Conservation (phyloP, 2,329 filamentous ascomycete species). For the Cordyceps javanica region DNA sequence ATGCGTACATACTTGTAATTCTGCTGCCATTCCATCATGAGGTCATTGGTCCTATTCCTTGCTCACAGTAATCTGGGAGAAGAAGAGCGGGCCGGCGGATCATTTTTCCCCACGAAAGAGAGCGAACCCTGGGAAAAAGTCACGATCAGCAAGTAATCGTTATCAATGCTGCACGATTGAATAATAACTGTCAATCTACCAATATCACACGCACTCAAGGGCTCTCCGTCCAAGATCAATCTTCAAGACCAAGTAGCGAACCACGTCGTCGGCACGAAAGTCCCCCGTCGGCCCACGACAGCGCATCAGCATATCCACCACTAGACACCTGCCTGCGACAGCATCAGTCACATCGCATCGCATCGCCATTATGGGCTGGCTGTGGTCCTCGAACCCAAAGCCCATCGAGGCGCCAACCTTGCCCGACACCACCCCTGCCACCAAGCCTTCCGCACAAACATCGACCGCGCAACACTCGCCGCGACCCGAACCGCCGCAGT, state of each 20-base stretch:
- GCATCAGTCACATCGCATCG: background rate
- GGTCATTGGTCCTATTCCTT: background rate
- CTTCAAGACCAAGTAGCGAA: no score
- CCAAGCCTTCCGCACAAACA: conserved; percentile 16
- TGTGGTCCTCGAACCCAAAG: conserved; percentile 42
- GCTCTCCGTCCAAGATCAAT: background rate
- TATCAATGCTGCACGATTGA: no score
- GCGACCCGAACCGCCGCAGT: conserved; percentile 34
- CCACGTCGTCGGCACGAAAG: background rate
- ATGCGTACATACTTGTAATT: no score
- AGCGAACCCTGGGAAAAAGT: background rate
- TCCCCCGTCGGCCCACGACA: background rate
- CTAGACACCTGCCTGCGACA: background rate
- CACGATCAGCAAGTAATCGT: background rate
- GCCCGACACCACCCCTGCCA: conserved; percentile 19
- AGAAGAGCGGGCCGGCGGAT: conserved; percentile 8
- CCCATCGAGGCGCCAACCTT: conserved; percentile 15
- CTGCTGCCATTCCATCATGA: conserved; percentile 8
- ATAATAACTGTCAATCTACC: background rate
- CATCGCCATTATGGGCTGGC: conserved; percentile 50
- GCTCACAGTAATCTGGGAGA: no score
- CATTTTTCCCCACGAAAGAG: conserved; percentile 4
- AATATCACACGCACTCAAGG: background rate
- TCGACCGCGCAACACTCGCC: conserved; percentile 18
- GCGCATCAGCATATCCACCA: background rate